phyloP scores from a whole-genome alignment of 805 yeast species.

The Starmerella davenportii region DNA sequence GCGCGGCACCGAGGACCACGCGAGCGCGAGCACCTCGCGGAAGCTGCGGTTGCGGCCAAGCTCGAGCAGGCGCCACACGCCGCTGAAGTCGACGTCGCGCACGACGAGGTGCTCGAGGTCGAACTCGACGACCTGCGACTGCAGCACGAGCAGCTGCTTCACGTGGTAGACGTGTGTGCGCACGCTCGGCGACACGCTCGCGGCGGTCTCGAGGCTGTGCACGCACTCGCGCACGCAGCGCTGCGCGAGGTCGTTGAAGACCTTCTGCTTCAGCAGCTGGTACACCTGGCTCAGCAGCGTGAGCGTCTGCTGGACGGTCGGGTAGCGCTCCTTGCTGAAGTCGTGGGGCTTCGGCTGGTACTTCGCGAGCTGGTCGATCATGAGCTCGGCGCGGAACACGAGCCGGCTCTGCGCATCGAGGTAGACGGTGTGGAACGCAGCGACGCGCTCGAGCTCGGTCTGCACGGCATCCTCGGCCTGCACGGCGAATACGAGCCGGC shows the following conservation, averaged over 20 bases:
- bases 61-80: slow-evolving; percentile 39
- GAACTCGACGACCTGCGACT: slow-evolving; percentile 51
- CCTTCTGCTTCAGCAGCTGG: slow-evolving; percentile 52
- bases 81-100: slow-evolving; percentile 69
- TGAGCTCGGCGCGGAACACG: slow-evolving; percentile 59
- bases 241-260: slow-evolving; percentile 81
- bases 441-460: not conserved
- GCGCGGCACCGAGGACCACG: slow-evolving; percentile 55
- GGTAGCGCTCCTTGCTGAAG: slow-evolving; percentile 22
- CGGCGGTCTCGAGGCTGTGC: slow-evolving; percentile 26
- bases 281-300: slow-evolving; percentile 58
- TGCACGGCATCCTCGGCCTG: slow-evolving; percentile 3
- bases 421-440: slow-evolving; percentile 6
- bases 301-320: slow-evolving; percentile 28
- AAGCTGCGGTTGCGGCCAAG: slow-evolving; percentile 1
- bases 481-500: slow-evolving; percentile 35
- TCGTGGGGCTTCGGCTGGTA: slow-evolving; percentile 51
- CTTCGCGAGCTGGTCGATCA: slow-evolving; percentile 43
- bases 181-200: slow-evolving; percentile 16
- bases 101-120: slow-evolving; percentile 57
- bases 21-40: slow-evolving; percentile 31
- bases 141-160: slow-evolving; percentile 51
- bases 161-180: slow-evolving; percentile 53
- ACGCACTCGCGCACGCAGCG: slow-evolving; percentile 67
- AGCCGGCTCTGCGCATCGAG: slow-evolving; percentile 51